Conservation (phyloP, 257 asterid genomes). For the Handroanthus guayacan region DNA sequence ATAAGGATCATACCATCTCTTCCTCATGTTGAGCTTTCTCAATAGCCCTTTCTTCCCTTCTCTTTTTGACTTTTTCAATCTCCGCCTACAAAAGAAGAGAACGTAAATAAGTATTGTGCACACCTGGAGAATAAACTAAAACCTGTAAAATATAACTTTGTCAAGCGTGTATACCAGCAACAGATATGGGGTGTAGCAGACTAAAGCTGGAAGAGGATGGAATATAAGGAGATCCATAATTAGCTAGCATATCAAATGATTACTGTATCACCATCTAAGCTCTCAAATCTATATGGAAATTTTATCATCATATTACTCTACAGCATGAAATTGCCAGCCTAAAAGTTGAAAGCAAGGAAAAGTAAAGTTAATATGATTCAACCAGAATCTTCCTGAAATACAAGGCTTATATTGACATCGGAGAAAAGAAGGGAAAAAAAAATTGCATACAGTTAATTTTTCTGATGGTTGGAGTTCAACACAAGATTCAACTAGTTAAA, state of each 20-base stretch:
- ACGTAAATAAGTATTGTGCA: slow-evolving; percentile 13
- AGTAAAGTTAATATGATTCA: slow-evolving; percentile 18
- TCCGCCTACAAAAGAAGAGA: slow-evolving; percentile 67
- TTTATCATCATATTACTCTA: not conserved
- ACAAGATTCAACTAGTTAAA: slow-evolving; percentile 10
- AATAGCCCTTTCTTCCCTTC: slow-evolving; percentile 95
- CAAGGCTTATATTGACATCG: not conserved
- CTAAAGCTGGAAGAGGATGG: slow-evolving; percentile 16
- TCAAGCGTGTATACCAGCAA: slow-evolving; percentile 31
- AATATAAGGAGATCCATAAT: not conserved
- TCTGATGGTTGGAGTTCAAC: not conserved
- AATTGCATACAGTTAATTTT: not conserved
- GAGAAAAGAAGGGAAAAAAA: not conserved
- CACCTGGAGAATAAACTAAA: not conserved
- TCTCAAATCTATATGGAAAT: slow-evolving; percentile 13
- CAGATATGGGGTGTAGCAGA: slow-evolving; percentile 15
- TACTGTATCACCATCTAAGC: slow-evolving; percentile 10
- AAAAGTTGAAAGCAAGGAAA: slow-evolving; percentile 16
- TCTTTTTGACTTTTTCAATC: slow-evolving; percentile 90
- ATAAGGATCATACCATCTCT: slow-evolving; percentile 72
- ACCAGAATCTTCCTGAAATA: slow-evolving; percentile 22
- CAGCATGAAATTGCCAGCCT: slow-evolving; percentile 29
- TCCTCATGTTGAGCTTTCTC: slow-evolving; percentile 98
- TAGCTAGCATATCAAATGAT: slow-evolving; percentile 6
- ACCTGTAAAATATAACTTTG: slow-evolving; percentile 13